Evolutionary conservation across 805 yeast species (phyloP).

Genomic region (Ogataea thermomethanolica): DNA sequence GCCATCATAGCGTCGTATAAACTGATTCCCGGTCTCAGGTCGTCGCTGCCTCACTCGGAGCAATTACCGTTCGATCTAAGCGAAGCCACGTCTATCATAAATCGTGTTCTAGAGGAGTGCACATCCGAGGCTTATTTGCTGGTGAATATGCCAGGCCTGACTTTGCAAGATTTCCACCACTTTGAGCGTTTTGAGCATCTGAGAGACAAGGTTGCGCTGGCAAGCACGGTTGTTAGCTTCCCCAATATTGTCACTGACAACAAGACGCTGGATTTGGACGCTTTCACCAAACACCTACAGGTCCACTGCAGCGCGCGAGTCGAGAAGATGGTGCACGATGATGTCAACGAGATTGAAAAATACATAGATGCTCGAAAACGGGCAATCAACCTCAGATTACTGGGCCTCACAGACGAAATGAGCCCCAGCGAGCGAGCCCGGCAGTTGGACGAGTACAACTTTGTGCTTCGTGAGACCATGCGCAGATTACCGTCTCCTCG

Average conservation of each 20-base stretch:
- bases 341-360: constrained; percentile 43
- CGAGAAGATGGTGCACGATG: constrained; percentile 36
- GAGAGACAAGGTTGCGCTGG: constrained; percentile 46
- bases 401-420: constrained; percentile 41
- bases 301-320: constrained; percentile 51
- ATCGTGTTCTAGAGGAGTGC: constrained; percentile 37
- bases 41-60: constrained; percentile 28
- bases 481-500: constrained; percentile 74
- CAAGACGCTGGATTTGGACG: constrained; percentile 38
- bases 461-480: constrained; percentile 48
- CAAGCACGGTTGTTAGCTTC: constrained; percentile 61
- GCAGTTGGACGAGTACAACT: constrained; percentile 28
- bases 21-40: constrained; percentile 29
- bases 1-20: constrained; percentile 27
- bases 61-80: constrained; percentile 29
- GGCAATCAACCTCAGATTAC: constrained; percentile 56
- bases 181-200: constrained; percentile 45
- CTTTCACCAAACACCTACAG: constrained; percentile 40
- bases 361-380: constrained; percentile 64
- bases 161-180: constrained; percentile 42
- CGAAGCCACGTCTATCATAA: constrained; percentile 23
- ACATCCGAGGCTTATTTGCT: constrained; percentile 55
- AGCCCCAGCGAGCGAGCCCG: constrained; percentile 39
- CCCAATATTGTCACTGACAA: constrained; percentile 44
- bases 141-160: constrained; percentile 52